A percentile compares a stretch with the other conserved stretches of the same genome.
phyloP scores from a whole-genome alignment of 257 asterid genomes.

The Striga asiatica region DNA sequence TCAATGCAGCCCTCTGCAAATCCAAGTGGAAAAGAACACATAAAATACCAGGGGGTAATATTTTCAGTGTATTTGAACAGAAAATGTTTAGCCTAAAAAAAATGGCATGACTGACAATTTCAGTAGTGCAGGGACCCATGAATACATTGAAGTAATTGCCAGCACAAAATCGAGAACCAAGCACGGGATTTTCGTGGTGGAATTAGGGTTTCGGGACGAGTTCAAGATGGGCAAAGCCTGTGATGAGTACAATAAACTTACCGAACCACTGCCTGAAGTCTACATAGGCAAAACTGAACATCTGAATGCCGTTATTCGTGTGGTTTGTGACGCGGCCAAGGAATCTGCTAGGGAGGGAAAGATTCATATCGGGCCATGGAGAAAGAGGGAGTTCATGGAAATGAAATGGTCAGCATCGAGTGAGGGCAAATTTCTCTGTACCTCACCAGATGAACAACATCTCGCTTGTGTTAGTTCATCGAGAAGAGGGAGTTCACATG shows the following conservation, averaged over 20 bases:
- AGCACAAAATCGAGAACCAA: constrained; percentile 34
- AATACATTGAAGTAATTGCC: constrained; percentile 42
- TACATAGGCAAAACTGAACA: constrained; percentile 37
- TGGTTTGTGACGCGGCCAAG: constrained; percentile 48
- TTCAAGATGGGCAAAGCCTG: constrained; percentile 47
- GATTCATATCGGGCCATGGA: constrained; percentile 51
- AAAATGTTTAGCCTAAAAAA: too few relatives aligned
- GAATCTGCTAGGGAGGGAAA: constrained; percentile 30
- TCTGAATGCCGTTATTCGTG: constrained; percentile 30
- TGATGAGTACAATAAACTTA: constrained; percentile 26
- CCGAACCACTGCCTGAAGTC: constrained; percentile 30
- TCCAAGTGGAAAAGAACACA: constrained; percentile 40
- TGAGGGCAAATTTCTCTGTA: neutral
- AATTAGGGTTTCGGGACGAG: constrained; percentile 40
- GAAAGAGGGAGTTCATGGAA: constrained; percentile 40
- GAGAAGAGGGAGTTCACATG: neutral
- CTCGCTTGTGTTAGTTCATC: neutral
- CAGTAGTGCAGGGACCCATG: constrained; percentile 32
- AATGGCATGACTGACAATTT: neutral
- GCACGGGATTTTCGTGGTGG: constrained; percentile 19
- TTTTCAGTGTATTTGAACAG: too few relatives aligned
- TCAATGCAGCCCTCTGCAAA: constrained; percentile 31
- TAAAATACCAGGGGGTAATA: constrained; percentile 38
- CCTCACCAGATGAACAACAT: neutral
- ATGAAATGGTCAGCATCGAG: constrained; percentile 25